Evolutionary conservation across 2,329 filamentous ascomycete genomes (phyloP), one percentile per base, ranked within the genome.

Genomic region (Aspergillus thermomutatus): DNA sequence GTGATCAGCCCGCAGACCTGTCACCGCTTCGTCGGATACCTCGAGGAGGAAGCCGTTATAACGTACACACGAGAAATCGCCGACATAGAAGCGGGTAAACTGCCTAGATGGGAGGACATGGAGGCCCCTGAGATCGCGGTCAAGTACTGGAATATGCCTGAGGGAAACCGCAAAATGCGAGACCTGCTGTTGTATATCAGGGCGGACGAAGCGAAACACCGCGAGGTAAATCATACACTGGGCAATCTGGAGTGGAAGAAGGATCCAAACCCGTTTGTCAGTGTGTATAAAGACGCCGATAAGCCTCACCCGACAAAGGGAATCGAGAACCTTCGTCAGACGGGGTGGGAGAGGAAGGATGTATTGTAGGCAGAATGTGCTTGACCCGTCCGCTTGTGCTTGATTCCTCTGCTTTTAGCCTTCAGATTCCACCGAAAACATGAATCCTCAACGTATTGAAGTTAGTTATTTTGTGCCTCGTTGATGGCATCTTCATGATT

Each of bases 31-130:
- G 92, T 97, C 53, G 94, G 92, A 1, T 97, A 97, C 67, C 85
- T 99, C 11, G 94, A 99, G 75, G 94, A 99, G 73, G 94, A 99
- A 75, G 94, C 94, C 7, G 93, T 97, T 1, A 84, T 96, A 69
- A 99, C 94, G 0, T 99, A 99, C 78, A 93, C 91, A 0, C 87
- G 92, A 49, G 90, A 91, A 59, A 89, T 97, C 66, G 80, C 86
- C 63, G 94, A 97, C 69, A 84, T 99, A 25, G 92, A 97, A 57
- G 82, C 83, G 2, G 93, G 93, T n/a, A 83, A 85, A 57, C 78
- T 97, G 14, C 92, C 92, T 0, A 85, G 86, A 65, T 99, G 94
- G 92, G 80, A 84, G 26, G 82, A 86, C 5, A 87, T 96, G 68
- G 66, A 82, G 53, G 91, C 94, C 2, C 94, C 94, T 0, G 90